A percentile compares a stretch with the other conserved stretches of the same genome.
phyloP scores from a whole-genome alignment of 306 rosid genomes.

The Comarum palustre region DNA sequence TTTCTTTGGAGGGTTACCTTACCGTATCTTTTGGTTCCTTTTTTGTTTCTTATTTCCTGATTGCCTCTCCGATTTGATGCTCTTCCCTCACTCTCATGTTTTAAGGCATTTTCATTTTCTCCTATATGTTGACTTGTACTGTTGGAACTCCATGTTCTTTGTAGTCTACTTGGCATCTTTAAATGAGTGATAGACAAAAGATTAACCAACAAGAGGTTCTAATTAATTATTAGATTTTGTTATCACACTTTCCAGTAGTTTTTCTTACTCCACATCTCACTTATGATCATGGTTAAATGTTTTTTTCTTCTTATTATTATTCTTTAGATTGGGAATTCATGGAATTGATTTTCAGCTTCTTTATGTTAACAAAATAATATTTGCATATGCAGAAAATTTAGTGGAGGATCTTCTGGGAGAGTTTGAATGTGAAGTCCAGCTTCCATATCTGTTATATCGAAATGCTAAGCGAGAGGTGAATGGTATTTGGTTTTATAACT shows the following conservation, averaged over 20 bases:
- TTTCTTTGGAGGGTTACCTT: neutral
- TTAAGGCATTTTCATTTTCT: neutral
- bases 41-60: neutral
- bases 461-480: conserved; percentile 88
- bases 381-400: conserved; percentile 59
- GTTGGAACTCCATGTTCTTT: neutral
- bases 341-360: neutral
- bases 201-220: neutral
- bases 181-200: neutral
- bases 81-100: neutral
- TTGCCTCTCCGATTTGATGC: neutral
- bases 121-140: neutral
- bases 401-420: conserved; percentile 90
- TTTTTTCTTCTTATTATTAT: neutral
- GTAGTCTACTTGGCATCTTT: neutral
- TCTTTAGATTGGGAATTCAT: neutral
- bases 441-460: conserved; percentile 79
- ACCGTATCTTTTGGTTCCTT: neutral
- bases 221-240: neutral
- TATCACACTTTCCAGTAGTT: neutral
- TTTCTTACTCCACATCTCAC: neutral
- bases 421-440: conserved; percentile 83
- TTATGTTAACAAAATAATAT: neutral
- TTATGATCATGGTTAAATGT: neutral
- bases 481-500: conserved; percentile 94